Conservation (phyloP, 495 filamentous ascomycete genomes). For the Penicillium arizonense region DNA sequence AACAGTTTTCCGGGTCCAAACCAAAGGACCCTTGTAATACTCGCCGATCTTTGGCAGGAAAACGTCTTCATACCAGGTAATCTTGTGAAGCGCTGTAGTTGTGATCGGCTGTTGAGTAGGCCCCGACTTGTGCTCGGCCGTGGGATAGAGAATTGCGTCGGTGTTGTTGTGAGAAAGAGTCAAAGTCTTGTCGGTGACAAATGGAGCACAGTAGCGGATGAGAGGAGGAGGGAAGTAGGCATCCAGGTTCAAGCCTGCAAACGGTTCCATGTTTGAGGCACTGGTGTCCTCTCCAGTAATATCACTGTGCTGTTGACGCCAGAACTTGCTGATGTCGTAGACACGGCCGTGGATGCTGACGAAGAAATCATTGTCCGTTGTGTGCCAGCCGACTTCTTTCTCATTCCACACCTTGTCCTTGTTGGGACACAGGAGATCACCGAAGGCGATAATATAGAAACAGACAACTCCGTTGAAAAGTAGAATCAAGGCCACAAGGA, state of each 20-base stretch:
- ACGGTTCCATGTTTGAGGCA: constrained; percentile 64
- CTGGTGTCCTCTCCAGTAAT: constrained; percentile 53
- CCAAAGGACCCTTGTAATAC: constrained; percentile 84
- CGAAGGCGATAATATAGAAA: constrained; percentile 91
- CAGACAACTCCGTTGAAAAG: constrained; percentile 80
- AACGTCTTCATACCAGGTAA: constrained; percentile 70
- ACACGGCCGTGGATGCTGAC: constrained; percentile 87
- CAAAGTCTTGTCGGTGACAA: constrained; percentile 56
- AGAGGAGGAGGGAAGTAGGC: constrained; percentile 84
- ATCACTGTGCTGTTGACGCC: constrained; percentile 78
- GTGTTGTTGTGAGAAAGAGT: constrained; percentile 64
- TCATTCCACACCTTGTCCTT: constrained; percentile 85
- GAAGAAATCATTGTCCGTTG: constrained; percentile 73
- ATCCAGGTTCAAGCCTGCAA: constrained; percentile 76
- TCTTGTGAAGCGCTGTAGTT: constrained; percentile 54
- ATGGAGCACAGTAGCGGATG: constrained; percentile 63
- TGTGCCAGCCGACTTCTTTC: constrained; percentile 69
- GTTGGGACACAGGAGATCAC: constrained; percentile 82
- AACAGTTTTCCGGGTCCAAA: constrained; percentile 58
- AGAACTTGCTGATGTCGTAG: constrained; percentile 91
- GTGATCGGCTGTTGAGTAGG: constrained; percentile 46
- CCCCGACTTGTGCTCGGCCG: constrained; percentile 69
- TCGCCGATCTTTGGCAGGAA: constrained; percentile 81
- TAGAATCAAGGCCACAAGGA: constrained; percentile 76
- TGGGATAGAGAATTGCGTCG: constrained; percentile 31